Base-by-base conservation (phyloP, 2,329 filamentous ascomycete genomes). In the Alternaria incomplexa region DNA sequence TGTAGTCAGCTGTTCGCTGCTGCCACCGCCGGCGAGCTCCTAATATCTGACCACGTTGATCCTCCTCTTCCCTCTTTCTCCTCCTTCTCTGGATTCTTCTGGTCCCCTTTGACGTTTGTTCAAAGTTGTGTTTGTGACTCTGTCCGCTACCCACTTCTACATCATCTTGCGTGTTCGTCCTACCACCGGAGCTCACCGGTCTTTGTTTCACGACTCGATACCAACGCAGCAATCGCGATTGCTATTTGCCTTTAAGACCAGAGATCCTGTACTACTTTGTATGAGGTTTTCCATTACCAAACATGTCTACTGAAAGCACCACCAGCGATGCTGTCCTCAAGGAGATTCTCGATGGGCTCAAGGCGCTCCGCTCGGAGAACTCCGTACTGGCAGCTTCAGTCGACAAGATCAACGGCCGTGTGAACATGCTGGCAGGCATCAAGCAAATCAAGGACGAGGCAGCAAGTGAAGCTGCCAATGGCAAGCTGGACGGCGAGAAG, bases 381-480 rank as follows among this genome's bases (percentile, higher is more conserved):
- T 78, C 81, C 46, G 80, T 85, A 43, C 83, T 90, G 47, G 81
- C 86, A 40, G 83, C 85, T 47, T 83, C 84, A 53, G 84, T 90
- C 45, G 87, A 89, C 76, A 83, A 83, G 46, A 88, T 90, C 77
- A 86, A 87, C 68, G 87, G 86, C 54, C 84, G 87, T 58, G 85
- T 90, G 62, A 89, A 90, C 73, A 85, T 87, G 50, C 80, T 89
- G 30, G 84, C 86, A 26, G 85, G 86, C 50, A 83, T 89, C 69
- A 88, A 88, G 77, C 83, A 86, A 67, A 79, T 87, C 30, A 81
- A 84, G 64, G 85, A 87, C 66, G 83, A 82, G 56, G 84, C 85
- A 20, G 70, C 72, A 22, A 68, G 57, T 52, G 71, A 67, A 45
- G 68, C 75, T 61, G 63, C 65, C 45, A 68, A 65, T 61, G 68